A percentile compares a stretch with the other conserved stretches of the same genome.
These are phyloP conservation scores for Rhynchospora tenuis DNA, from an alignment of 176 grass and related monocot genomes.

Conservation along the genomic window DNA sequence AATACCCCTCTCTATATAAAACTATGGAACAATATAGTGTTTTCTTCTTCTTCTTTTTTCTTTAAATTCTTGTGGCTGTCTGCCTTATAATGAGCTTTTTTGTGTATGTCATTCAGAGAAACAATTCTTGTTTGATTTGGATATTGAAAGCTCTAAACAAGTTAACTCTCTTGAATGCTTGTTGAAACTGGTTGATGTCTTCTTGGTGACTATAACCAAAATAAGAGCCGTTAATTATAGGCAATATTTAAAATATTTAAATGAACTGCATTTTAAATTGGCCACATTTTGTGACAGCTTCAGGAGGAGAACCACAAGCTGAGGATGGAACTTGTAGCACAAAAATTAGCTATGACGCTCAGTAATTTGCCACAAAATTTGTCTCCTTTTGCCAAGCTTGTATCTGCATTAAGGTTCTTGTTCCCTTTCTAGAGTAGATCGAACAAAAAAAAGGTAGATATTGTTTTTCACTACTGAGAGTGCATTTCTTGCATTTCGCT, in stretches of 20 bases:
- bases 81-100: neutral
- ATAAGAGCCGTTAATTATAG: neutral
- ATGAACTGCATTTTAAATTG: neutral
- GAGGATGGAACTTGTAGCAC: constrained; percentile 26
- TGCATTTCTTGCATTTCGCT: neutral
- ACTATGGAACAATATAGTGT: neutral
- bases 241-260: neutral
- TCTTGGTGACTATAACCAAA: neutral
- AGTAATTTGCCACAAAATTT: neutral
- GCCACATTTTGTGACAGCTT: neutral
- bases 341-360: constrained; percentile 23
- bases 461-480: neutral
- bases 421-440: constrained; percentile 34
- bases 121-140: neutral
- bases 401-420: constrained; percentile 17
- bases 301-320: constrained; percentile 30
- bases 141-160: neutral
- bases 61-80: neutral
- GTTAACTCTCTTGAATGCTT: neutral
- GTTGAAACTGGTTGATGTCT: neutral
- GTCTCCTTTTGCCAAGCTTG: constrained; percentile 29
- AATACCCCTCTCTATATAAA: neutral
- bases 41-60: no score
- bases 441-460: neutral
- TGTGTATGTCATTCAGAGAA: neutral